Percentiles rank a stretch among this genome's conserved stretches.
These are phyloP conservation scores for Venturia oleaginea DNA, from an alignment of 2,329 filamentous ascomycete genomes.

Conservation along the genomic window DNA sequence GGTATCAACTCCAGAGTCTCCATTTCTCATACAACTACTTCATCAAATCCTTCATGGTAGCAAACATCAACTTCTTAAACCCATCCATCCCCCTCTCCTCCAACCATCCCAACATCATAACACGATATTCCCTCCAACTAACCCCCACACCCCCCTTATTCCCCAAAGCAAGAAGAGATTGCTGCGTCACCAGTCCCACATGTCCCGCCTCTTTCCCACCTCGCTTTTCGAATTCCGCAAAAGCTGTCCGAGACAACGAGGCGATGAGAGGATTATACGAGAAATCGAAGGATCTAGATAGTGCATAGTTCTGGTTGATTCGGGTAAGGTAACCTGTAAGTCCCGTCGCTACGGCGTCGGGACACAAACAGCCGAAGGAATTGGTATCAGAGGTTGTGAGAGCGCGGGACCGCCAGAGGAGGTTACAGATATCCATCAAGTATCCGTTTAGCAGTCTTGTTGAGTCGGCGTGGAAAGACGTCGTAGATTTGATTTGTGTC, in stretches of 20 bases:
- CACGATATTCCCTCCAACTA: slow-evolving; percentile 64
- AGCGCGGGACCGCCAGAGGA: slow-evolving; percentile 67
- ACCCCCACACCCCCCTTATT: slow-evolving; percentile 57
- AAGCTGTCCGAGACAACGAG: slow-evolving; percentile 38
- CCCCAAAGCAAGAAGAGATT: slow-evolving; percentile 53
- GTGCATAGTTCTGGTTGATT: slow-evolving; percentile 28
- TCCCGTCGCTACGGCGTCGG: slow-evolving; percentile 33
- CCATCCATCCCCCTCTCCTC: slow-evolving; percentile 56
- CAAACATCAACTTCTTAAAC: slow-evolving; percentile 64
- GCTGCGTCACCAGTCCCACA: slow-evolving; percentile 55
- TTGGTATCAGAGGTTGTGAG: slow-evolving; percentile 58
- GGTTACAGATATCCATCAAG: slow-evolving; percentile 80
- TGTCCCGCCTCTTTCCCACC: slow-evolving; percentile 24
- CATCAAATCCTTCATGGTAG: slow-evolving; percentile 69
- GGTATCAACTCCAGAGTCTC: no score
- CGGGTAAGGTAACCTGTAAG: slow-evolving; percentile 33
- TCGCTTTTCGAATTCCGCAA: slow-evolving; percentile 36
- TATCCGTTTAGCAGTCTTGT: slow-evolving; percentile 66
- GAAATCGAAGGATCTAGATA: slow-evolving; percentile 38
- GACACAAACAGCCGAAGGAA: slow-evolving; percentile 45
- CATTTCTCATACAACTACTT: no score
- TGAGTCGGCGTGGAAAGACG: slow-evolving; percentile 23
- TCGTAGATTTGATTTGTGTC: slow-evolving; percentile 18
- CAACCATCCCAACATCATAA: slow-evolving; percentile 61
- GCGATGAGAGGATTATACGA: slow-evolving; percentile 38